Evolutionary conservation across 2,329 filamentous ascomycete species (phyloP).

Genomic region (Aspergillus pseudoterreus): DNA sequence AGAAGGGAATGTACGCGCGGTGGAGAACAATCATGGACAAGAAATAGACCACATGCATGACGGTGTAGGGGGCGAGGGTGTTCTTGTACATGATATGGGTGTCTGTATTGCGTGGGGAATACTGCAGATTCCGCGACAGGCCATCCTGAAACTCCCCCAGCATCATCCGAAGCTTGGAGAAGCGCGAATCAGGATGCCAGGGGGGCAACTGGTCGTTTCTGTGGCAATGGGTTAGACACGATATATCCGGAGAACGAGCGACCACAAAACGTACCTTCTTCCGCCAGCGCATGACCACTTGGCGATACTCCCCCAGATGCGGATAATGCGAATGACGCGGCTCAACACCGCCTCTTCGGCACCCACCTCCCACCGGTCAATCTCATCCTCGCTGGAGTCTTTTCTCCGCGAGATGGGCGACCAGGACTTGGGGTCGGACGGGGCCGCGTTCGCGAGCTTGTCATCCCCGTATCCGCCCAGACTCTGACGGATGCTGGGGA

Average conservation of each 20-base stretch:
- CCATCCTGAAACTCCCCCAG: conserved; percentile 49
- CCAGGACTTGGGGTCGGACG: conserved; percentile 35
- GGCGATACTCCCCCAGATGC: conserved; percentile 55
- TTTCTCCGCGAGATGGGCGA: conserved; percentile 37
- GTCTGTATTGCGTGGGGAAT: conserved; percentile 50
- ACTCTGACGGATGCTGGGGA: conserved; percentile 41
- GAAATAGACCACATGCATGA: conserved; percentile 54
- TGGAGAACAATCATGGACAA: conserved; percentile 55
- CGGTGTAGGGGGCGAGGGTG: conserved; percentile 50
- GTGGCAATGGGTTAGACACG: background rate
- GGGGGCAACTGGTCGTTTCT: conserved; percentile 50
- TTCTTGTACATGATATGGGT: conserved; percentile 52
- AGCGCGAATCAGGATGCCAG: conserved; percentile 51
- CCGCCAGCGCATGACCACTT: conserved; percentile 54
- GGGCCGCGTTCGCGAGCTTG: conserved; percentile 33
- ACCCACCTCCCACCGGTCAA: conserved; percentile 52
- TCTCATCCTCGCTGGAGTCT: conserved; percentile 40
- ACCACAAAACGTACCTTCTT: conserved; percentile 42
- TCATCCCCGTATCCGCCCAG: conserved; percentile 35
- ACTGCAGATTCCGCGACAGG: conserved; percentile 50
- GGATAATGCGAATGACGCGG: conserved; percentile 52
- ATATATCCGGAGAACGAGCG: background rate
- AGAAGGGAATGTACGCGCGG: conserved; percentile 54
- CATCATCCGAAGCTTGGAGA: conserved; percentile 43
- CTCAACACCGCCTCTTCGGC: conserved; percentile 52